Percentiles rank a stretch among this genome's conserved stretches.
Conservation (phyloP, 1,284 basidiomycete species). For the Omphalotus olearius region DNA sequence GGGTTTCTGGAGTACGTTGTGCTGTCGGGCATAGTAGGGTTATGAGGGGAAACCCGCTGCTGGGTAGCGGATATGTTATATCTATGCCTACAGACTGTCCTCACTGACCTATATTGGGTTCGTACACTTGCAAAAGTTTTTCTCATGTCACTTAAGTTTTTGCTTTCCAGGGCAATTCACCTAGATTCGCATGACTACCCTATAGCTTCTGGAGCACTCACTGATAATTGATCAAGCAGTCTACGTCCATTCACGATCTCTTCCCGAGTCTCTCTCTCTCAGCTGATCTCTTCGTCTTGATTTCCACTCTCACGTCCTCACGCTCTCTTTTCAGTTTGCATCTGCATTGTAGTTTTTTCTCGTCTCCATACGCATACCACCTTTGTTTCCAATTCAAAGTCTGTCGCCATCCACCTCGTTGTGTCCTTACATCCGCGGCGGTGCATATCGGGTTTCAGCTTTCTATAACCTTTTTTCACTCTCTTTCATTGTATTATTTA, state of each 20-base stretch:
- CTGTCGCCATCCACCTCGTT: background rate
- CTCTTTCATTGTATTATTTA: slow-evolving; percentile 13
- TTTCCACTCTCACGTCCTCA: slow-evolving; percentile 5
- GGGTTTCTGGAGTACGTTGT: slow-evolving; percentile 45
- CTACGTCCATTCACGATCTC: slow-evolving; percentile 2
- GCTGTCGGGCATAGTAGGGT: slow-evolving; percentile 39
- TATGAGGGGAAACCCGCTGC: slow-evolving; percentile 3
- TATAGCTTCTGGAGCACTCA: background rate
- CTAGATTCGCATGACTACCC: slow-evolving; percentile 11
- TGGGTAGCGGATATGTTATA: slow-evolving; percentile 7
- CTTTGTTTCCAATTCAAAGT: background rate
- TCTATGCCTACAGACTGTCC: background rate
- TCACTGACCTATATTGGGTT: slow-evolving; percentile 1
- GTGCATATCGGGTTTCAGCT: background rate
- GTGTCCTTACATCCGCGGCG: background rate
- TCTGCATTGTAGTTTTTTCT: slow-evolving; percentile 9
- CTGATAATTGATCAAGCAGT: slow-evolving; percentile 5
- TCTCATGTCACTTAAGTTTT: background rate
- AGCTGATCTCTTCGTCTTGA: background rate
- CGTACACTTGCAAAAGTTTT: background rate
- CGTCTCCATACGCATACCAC: background rate
- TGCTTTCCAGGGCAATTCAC: background rate
- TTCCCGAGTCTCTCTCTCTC: slow-evolving; percentile 2
- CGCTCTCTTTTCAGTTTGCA: slow-evolving; percentile 10
- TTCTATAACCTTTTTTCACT: slow-evolving; percentile 1